Conservation (phyloP, 352 stramenopile genomes). For the Thalassiosira delicatula region DNA sequence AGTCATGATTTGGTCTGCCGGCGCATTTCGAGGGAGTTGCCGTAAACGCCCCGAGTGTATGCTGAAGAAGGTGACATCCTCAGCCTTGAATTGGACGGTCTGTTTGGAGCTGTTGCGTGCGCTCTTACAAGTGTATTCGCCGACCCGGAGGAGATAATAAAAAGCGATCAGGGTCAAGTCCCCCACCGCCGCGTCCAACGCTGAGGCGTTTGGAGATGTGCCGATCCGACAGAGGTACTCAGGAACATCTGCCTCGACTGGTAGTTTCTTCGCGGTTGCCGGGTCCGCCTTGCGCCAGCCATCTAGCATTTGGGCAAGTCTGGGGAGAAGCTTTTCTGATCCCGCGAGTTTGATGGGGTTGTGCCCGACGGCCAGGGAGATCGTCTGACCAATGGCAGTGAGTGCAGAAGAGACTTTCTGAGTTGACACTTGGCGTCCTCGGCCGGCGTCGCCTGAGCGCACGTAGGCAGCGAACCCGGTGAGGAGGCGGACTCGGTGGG, state of each 20-base stretch:
- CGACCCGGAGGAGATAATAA: conserved; percentile 11
- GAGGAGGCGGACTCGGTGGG: background rate
- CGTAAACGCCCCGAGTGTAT: background rate
- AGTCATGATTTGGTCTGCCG: background rate
- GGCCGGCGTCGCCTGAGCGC: background rate
- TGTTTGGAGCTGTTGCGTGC: background rate
- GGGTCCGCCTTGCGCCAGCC: conserved; percentile 27
- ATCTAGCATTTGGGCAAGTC: conserved; percentile 19
- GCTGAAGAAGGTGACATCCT: conserved; percentile 20
- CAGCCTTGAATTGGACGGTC: conserved; percentile 1
- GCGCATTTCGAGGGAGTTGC: background rate
- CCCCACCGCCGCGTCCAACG: background rate
- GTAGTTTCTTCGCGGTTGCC: conserved; percentile 11
- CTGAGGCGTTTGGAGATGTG: background rate
- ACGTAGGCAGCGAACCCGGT: background rate
- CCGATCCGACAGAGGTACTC: background rate
- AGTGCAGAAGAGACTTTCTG: background rate
- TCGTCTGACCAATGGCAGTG: conserved; percentile 24
- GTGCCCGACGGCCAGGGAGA: conserved; percentile 7
- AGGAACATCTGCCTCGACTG: conserved; percentile 19
- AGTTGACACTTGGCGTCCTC: background rate
- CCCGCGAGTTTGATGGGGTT: background rate
- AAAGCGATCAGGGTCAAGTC: conserved; percentile 21
- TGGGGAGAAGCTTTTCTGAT: background rate
- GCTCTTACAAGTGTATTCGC: background rate